These are phyloP conservation scores for Leptodontidium sp. DNA, from an alignment of 2,329 filamentous ascomycete species.

Conservation along the genomic window DNA sequence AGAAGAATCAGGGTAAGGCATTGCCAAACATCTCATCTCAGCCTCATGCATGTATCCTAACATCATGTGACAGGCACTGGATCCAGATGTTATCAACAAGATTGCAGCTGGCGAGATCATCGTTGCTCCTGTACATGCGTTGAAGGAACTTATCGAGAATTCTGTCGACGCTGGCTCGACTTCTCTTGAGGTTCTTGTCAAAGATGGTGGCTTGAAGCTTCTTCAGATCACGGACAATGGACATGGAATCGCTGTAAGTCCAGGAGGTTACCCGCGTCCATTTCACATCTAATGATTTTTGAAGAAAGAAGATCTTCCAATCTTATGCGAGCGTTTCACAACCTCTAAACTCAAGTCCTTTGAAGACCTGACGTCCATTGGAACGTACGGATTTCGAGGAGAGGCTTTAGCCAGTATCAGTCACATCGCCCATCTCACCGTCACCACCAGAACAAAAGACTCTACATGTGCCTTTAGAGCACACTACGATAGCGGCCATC, in stretches of 20 bases:
- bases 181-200: constrained; percentile 86
- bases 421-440: constrained; percentile 93
- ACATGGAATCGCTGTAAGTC: constrained; percentile 85
- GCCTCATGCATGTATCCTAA: constrained; percentile 1
- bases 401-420: constrained; percentile 98
- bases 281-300: constrained; percentile 23
- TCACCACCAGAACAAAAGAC: constrained; percentile 91
- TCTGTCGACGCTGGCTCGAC: constrained; percentile 97
- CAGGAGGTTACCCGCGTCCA: constrained; percentile 17
- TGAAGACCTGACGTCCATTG: constrained; percentile 88
- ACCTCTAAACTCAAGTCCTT: constrained; percentile 95
- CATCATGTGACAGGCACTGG: constrained; percentile 72
- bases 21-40: not conserved
- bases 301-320: constrained; percentile 87
- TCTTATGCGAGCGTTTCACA: constrained; percentile 94
- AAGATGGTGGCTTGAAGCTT: constrained; percentile 93
- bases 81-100: constrained; percentile 95
- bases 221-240: constrained; percentile 98
- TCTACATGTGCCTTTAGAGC: constrained; percentile 92
- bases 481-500: constrained; percentile 82
- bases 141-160: constrained; percentile 98
- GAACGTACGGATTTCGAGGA: constrained; percentile 96
- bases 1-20: constrained; percentile 56
- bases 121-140: constrained; percentile 91
- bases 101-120: constrained; percentile 99